Evolutionary conservation across 768 basidiomycete genomes (phyloP).

Genomic region (Kwoniella mangroviensis): DNA sequence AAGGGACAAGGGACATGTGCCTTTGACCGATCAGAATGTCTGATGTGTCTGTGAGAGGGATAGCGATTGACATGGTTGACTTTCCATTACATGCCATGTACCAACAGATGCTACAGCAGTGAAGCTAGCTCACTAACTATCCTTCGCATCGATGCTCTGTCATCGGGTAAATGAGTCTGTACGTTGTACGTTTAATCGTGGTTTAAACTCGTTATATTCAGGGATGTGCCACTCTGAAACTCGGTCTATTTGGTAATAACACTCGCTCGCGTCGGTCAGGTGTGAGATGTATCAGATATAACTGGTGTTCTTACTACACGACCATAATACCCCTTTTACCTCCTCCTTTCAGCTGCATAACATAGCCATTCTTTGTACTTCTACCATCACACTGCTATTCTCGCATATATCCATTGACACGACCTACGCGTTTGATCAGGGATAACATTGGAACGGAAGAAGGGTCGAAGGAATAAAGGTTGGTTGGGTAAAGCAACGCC

Average conservation of each 20-base stretch:
- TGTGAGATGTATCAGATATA: background rate
- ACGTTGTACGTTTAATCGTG: too few species aligned
- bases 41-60: too few species aligned
- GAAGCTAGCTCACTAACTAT: too few species aligned
- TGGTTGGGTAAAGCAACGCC: background rate
- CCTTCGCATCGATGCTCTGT: too few species aligned
- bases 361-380: conserved; percentile 9
- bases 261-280: background rate
- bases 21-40: background rate
- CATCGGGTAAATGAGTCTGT: too few species aligned
- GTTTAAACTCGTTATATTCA: background rate
- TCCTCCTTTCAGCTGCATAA: conserved; percentile 6
- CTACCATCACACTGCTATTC: background rate
- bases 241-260: background rate
- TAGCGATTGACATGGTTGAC: too few species aligned
- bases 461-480: background rate
- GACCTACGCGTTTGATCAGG: conserved; percentile 5
- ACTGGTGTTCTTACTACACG: background rate
- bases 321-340: background rate
- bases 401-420: background rate
- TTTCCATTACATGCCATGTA: background rate
- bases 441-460: background rate
- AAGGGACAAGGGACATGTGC: conserved; percentile 3
- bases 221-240: background rate
- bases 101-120: background rate